Evolutionary conservation across 2,329 filamentous ascomycete genomes (phyloP).

Genomic region (Alternaria hordeiaustralica): DNA sequence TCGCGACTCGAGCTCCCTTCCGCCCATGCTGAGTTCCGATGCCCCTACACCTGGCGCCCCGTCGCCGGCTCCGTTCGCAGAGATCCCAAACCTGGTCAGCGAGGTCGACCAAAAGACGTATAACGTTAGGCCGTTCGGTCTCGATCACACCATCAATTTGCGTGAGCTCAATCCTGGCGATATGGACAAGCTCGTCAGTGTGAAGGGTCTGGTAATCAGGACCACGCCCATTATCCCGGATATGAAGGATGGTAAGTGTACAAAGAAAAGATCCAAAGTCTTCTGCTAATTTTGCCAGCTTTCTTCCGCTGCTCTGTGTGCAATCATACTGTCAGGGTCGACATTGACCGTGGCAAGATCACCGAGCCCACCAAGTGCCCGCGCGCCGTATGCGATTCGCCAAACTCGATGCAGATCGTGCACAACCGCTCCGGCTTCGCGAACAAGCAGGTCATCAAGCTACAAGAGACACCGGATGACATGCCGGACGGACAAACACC

Average conservation of each 20-base stretch:
- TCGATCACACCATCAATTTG: constrained; percentile 87
- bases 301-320: constrained; percentile 97
- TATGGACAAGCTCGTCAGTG: constrained; percentile 93
- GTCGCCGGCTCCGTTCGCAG: constrained; percentile 45
- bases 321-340: constrained; percentile 87
- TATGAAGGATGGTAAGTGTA: constrained; percentile 78
- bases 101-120: constrained; percentile 83
- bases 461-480: constrained; percentile 95
- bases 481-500: constrained; percentile 96
- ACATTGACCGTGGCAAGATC: constrained; percentile 95
- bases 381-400: constrained; percentile 77
- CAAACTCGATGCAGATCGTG: constrained; percentile 97
- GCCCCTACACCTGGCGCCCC: constrained; percentile 55
- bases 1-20: constrained; percentile 71
- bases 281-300: constrained; percentile 56
- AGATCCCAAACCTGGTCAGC: constrained; percentile 72
- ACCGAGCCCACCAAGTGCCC: constrained; percentile 91
- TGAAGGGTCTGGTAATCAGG: constrained; percentile 95
- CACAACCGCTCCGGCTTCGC: constrained; percentile 95
- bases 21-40: constrained; percentile 82
- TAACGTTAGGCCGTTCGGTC: constrained; percentile 85
- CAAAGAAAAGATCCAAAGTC: not conserved
- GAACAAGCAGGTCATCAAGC: constrained; percentile 98
- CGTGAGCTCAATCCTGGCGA: constrained; percentile 94
- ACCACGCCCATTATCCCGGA: constrained; percentile 96